A percentile compares a stretch with the other conserved stretches of the same genome.
Conservation (phyloP, 2,329 filamentous ascomycete genomes). For the Myriosclerotinia scirpicola region DNA sequence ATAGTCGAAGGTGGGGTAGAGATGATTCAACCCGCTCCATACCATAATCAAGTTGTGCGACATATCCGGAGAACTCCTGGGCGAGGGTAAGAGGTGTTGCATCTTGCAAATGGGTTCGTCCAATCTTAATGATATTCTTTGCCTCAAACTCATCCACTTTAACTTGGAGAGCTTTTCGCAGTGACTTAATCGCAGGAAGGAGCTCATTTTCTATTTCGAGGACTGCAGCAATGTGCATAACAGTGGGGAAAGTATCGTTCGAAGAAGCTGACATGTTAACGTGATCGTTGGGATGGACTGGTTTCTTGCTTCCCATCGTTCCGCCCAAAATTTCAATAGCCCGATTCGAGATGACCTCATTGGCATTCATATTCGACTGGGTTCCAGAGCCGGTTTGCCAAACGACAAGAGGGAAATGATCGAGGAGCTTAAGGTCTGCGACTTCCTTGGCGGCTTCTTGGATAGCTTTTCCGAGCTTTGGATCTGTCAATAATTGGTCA, state of each 20-base stretch:
- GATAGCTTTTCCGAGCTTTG: constrained; percentile 87
- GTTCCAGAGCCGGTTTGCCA: constrained; percentile 99
- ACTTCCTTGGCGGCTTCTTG: constrained; percentile 94
- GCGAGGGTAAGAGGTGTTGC: constrained; percentile 93
- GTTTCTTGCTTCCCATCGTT: constrained; percentile 93
- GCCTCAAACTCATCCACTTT: constrained; percentile 86
- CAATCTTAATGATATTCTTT: constrained; percentile 96
- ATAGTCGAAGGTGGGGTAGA: constrained; percentile 78
- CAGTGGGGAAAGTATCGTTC: constrained; percentile 98
- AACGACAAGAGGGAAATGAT: constrained; percentile 97
- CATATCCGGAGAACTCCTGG: constrained; percentile 97
- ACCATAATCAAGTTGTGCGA: constrained; percentile 88
- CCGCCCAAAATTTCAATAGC: constrained; percentile 97
- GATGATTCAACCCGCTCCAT: constrained; percentile 82
- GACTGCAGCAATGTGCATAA: constrained; percentile 99
- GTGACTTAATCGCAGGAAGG: constrained; percentile 76
- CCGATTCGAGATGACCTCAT: constrained; percentile 99
- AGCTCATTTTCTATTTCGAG: constrained; percentile 87
- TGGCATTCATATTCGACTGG: constrained; percentile 99
- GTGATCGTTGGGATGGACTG: constrained; percentile 98
- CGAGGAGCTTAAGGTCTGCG: constrained; percentile 85
- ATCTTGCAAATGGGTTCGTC: constrained; percentile 94
- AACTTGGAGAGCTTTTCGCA: constrained; percentile 79
- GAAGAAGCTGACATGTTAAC: constrained; percentile 99
- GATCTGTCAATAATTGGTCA: constrained; percentile 56